These are phyloP conservation scores for Singerocomus rubriflavus DNA, from an alignment of 1,284 basidiomycete species.

Conservation along the genomic window DNA sequence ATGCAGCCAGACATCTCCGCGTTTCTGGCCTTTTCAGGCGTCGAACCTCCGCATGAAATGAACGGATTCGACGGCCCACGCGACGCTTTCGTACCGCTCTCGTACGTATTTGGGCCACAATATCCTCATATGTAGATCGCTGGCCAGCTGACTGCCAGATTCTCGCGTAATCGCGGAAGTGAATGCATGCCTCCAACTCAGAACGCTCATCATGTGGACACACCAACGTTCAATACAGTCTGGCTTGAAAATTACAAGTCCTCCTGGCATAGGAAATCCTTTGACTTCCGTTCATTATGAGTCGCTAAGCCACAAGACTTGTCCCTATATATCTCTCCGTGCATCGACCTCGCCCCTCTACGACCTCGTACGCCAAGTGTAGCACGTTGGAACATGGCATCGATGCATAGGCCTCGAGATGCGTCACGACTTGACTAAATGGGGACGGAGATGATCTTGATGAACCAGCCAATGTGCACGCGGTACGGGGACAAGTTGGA, in stretches of 20 bases:
- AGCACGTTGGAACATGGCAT: too few relatives aligned
- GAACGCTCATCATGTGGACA: slow-evolving; percentile 2
- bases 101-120: slow-evolving; percentile 25
- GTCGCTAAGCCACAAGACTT: too few relatives aligned
- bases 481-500: too few relatives aligned
- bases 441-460: too few relatives aligned
- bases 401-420: too few relatives aligned
- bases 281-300: too few relatives aligned
- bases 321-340: too few relatives aligned
- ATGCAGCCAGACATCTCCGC: slow-evolving; percentile 30
- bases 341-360: too few relatives aligned
- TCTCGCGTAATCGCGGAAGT: slow-evolving; percentile 33
- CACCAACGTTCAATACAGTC: neutral
- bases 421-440: too few relatives aligned
- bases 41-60: slow-evolving; percentile 32
- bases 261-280: neutral
- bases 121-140: slow-evolving; percentile 27
- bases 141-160: slow-evolving; percentile 10
- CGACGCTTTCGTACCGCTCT: slow-evolving; percentile 13
- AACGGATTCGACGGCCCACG: slow-evolving; percentile 25
- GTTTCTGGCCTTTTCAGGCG: slow-evolving; percentile 26
- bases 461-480: too few relatives aligned
- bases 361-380: too few relatives aligned
- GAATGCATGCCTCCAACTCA: slow-evolving; percentile 11
- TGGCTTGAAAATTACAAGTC: neutral